A percentile compares a stretch with the other conserved stretches of the same genome.
Evolutionary conservation across 2,329 filamentous ascomycete genomes (phyloP).

Genomic region (Pseudopithomyces maydicus): DNA sequence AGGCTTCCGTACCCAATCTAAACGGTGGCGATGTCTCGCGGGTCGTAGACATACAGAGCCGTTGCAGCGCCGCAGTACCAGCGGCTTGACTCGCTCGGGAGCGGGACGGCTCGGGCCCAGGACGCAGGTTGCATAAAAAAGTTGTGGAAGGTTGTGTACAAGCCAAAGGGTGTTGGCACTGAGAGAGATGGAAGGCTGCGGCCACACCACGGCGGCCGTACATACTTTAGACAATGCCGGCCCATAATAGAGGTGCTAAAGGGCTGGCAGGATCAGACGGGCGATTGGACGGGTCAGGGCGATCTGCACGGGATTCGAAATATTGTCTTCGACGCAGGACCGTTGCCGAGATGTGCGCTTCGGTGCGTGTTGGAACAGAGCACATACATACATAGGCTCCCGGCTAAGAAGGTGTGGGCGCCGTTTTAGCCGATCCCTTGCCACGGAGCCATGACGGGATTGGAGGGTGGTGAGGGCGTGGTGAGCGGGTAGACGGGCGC

Average conservation of each 20-base stretch:
- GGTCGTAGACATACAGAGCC: not conserved
- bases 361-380: not conserved
- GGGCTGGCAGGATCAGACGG: not conserved
- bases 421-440: conserved; percentile 14
- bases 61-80: conserved; percentile 8
- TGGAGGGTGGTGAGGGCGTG: conserved; percentile 2
- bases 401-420: conserved; percentile 9
- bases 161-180: not conserved
- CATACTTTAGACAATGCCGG: not conserved
- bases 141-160: not conserved
- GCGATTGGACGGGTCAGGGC: not conserved
- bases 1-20: too few relatives aligned
- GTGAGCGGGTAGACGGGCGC: conserved; percentile 4
- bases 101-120: conserved; percentile 21
- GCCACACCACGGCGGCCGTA: not conserved
- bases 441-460: conserved; percentile 3
- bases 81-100: conserved; percentile 9
- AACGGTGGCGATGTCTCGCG: not conserved
- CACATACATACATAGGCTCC: not conserved
- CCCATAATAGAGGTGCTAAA: not conserved
- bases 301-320: not conserved
- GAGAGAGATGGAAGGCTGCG: not conserved
- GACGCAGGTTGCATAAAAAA: conserved; percentile 7
- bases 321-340: not conserved
- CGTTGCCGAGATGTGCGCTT: not conserved